These are phyloP conservation scores for Capsella bursapastoris DNA, from an alignment of 345 rosid species.

Conservation along the genomic window DNA sequence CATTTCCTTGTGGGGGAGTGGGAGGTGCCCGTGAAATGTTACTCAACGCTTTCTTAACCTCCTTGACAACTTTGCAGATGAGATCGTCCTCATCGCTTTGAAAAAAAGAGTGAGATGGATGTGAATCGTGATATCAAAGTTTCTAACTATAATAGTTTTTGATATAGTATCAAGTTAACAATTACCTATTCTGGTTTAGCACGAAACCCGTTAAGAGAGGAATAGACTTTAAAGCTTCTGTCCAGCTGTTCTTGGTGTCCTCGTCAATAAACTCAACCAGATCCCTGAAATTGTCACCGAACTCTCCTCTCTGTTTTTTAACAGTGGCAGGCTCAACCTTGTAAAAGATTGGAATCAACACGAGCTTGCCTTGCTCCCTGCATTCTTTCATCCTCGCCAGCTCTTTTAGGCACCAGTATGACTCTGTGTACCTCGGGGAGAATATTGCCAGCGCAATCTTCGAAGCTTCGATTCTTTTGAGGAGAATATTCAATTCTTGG, in stretches of 20 bases:
- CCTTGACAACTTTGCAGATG: too few species aligned
- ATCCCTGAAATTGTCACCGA: constrained; percentile 15
- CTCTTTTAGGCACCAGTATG: constrained; percentile 15
- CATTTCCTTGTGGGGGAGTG: too few species aligned
- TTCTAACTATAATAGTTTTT: too few species aligned
- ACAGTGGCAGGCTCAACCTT: not conserved
- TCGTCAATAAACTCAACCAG: not conserved
- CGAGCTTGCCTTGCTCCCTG: not conserved
- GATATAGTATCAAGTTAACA: too few species aligned
- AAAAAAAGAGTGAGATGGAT: too few species aligned
- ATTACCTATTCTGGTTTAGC: too few species aligned
- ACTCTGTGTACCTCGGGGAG: constrained; percentile 23
- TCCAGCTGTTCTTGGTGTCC: not conserved
- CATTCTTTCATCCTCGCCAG: constrained; percentile 12
- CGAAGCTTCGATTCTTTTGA: constrained; percentile 1
- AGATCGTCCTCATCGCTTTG: too few species aligned
- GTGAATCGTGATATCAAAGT: too few species aligned
- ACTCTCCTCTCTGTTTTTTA: not conserved
- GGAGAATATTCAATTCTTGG: not conserved
- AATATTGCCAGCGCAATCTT: not conserved
- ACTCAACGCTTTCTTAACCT: too few species aligned
- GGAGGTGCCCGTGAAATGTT: too few species aligned
- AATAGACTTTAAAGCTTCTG: constrained; percentile 6
- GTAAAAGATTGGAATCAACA: constrained; percentile 18
- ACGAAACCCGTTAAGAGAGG: not conserved